Evolutionary conservation across 768 basidiomycete genomes (phyloP).

Genomic region (Cubamyces sp.): DNA sequence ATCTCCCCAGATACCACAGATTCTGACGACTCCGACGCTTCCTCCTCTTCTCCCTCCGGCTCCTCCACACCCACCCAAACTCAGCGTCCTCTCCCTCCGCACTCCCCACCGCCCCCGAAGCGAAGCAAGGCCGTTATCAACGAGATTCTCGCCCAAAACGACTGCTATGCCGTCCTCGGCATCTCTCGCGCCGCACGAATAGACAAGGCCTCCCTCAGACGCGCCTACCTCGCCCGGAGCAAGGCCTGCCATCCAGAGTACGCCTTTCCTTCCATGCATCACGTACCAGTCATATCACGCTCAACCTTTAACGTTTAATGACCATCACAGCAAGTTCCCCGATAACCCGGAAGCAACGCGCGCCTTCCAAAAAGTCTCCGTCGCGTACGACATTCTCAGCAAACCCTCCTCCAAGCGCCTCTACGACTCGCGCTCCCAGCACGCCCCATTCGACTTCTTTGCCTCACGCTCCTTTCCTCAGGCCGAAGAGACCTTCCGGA

Average conservation of each 20-base stretch:
- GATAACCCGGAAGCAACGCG: constrained; percentile 74
- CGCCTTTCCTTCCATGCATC: constrained; percentile 36
- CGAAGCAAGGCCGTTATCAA: constrained; percentile 43
- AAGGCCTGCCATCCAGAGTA: constrained; percentile 87
- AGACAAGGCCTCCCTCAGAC: constrained; percentile 66
- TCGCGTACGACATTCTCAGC: constrained; percentile 81
- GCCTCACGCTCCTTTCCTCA: constrained; percentile 53
- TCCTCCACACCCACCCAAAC: constrained; percentile 15
- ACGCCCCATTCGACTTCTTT: constrained; percentile 55
- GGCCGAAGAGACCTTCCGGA: constrained; percentile 80
- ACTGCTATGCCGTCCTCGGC: constrained; percentile 78
- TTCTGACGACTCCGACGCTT: constrained; percentile 29
- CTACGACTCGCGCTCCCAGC: constrained; percentile 64
- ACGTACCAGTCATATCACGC: background rate
- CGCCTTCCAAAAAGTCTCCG: constrained; percentile 86
- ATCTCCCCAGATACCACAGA: constrained; percentile 27
- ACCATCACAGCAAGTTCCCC: constrained; percentile 70
- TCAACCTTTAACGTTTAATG: no score
- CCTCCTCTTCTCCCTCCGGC: constrained; percentile 20
- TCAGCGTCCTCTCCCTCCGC: background rate
- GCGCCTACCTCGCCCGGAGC: constrained; percentile 78
- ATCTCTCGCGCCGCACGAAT: constrained; percentile 50
- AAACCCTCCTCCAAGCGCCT: constrained; percentile 66
- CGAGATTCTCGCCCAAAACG: constrained; percentile 60
- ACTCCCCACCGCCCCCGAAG: constrained; percentile 18